phyloP scores from a whole-genome alignment of 768 basidiomycete genomes.

The Pluteus cervinus region DNA sequence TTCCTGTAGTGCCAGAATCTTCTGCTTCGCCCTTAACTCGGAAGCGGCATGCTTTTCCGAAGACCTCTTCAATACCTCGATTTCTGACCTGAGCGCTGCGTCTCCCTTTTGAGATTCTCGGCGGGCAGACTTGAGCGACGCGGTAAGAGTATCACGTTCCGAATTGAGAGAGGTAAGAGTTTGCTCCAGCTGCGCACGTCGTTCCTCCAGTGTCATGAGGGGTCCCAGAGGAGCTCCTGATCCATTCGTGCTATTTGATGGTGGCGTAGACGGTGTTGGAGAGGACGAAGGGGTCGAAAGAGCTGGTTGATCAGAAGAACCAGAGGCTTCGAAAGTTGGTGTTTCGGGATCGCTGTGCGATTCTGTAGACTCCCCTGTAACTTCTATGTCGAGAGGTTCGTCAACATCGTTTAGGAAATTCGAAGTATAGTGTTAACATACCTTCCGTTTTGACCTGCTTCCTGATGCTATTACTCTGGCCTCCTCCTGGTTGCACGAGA shows the following conservation, averaged over 20 bases:
- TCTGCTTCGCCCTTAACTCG: conserved; percentile 81
- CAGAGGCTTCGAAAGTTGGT: conserved; percentile 19
- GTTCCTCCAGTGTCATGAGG: conserved; percentile 59
- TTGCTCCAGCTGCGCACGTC: conserved; percentile 58
- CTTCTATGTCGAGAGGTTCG: conserved; percentile 25
- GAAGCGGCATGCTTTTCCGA: conserved; percentile 72
- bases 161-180: conserved; percentile 54
- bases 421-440: conserved; percentile 17
- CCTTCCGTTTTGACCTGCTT: conserved; percentile 67
- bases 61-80: conserved; percentile 76
- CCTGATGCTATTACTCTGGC: conserved; percentile 40
- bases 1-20: conserved; percentile 83
- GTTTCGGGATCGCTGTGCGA: conserved; percentile 29
- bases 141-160: conserved; percentile 64
- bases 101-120: conserved; percentile 82
- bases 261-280: conserved; percentile 21
- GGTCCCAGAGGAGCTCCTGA: conserved; percentile 15
- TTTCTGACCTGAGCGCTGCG: conserved; percentile 74
- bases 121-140: conserved; percentile 70
- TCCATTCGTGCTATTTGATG: background rate
- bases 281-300: conserved; percentile 36
- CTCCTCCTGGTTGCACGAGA: conserved; percentile 61
- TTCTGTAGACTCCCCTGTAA: conserved; percentile 24
- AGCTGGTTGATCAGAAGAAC: conserved; percentile 25
- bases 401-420: conserved; percentile 13